These are phyloP conservation scores for Hygrocybe coccinea DNA, from an alignment of 768 basidiomycete species.

Conservation along the genomic window DNA sequence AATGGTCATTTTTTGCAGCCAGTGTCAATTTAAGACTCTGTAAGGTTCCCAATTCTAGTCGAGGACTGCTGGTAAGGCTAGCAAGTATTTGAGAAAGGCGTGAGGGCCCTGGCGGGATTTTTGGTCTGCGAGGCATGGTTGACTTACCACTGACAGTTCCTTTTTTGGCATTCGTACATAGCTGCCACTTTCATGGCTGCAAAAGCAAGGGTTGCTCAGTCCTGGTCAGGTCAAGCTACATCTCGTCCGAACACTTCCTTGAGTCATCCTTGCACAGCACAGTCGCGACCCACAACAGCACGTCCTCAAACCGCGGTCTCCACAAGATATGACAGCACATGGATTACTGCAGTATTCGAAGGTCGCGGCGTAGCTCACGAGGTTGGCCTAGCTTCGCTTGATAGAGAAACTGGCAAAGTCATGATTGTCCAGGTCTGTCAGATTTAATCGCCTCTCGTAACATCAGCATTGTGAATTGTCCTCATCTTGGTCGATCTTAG, in stretches of 20 bases:
- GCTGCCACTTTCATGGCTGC: neutral
- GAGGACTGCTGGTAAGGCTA: constrained; percentile 47
- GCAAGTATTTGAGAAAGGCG: constrained; percentile 51
- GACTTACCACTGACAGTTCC: too few relatives aligned
- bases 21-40: constrained; percentile 52
- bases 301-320: constrained; percentile 66
- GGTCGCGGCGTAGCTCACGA: constrained; percentile 76
- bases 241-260: constrained; percentile 10
- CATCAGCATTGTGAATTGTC: constrained; percentile 6
- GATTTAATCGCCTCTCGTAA: neutral
- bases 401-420: constrained; percentile 70
- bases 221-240: neutral
- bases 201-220: neutral
- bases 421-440: constrained; percentile 68
- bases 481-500: constrained; percentile 37
- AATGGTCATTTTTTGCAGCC: constrained; percentile 64
- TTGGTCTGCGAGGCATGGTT: constrained; percentile 4
- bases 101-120: constrained; percentile 39
- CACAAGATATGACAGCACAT: constrained; percentile 52
- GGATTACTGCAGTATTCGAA: constrained; percentile 67
- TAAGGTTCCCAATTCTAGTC: constrained; percentile 45
- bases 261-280: constrained; percentile 49
- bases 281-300: constrained; percentile 55
- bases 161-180: too few relatives aligned
- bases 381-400: constrained; percentile 83